A percentile compares a stretch with the other conserved stretches of the same genome.
Conservation (phyloP, 2,329 filamentous ascomycete species). For the Apiospora kogelbergensis region DNA sequence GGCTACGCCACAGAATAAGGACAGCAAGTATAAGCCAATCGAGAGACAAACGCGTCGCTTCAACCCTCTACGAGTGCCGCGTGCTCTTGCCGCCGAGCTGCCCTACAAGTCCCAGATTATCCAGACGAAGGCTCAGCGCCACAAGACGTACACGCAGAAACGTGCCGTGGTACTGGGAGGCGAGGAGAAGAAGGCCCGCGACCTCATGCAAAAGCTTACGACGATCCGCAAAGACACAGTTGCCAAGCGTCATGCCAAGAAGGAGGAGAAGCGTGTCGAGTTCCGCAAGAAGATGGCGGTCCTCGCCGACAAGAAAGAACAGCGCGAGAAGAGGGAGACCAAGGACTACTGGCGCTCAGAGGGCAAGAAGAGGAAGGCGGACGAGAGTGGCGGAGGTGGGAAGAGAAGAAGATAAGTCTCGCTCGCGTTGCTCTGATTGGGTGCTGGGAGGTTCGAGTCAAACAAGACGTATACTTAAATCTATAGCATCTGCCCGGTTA, state of each 20-base stretch:
- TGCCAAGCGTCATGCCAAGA: conserved; percentile 78
- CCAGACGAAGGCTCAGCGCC: conserved; percentile 75
- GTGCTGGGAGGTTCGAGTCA: not conserved
- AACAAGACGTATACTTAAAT: not conserved
- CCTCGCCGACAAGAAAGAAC: conserved; percentile 79
- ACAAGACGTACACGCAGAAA: conserved; percentile 89
- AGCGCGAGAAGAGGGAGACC: conserved; percentile 85
- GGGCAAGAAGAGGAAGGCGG: conserved; percentile 65
- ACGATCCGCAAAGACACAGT: conserved; percentile 89
- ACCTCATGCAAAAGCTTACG: conserved; percentile 89
- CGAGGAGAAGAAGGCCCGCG: conserved; percentile 86
- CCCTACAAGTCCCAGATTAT: conserved; percentile 93
- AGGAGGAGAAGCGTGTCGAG: conserved; percentile 80
- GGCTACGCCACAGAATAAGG: conserved; percentile 75
- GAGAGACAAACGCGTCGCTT: conserved; percentile 71
- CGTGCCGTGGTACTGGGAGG: conserved; percentile 82
- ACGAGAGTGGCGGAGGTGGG: conserved; percentile 40
- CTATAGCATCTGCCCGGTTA: not conserved
- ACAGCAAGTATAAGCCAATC: conserved; percentile 78
- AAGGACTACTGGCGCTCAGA: conserved; percentile 93
- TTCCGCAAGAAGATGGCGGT: conserved; percentile 84
- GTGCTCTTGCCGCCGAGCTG: conserved; percentile 76
- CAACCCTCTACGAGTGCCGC: conserved; percentile 76
- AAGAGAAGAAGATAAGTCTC: conserved; percentile 35
- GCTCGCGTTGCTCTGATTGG: too few species aligned